Conservation (phyloP, 2,329 filamentous ascomycete genomes). For the Blastomyces parvus region DNA sequence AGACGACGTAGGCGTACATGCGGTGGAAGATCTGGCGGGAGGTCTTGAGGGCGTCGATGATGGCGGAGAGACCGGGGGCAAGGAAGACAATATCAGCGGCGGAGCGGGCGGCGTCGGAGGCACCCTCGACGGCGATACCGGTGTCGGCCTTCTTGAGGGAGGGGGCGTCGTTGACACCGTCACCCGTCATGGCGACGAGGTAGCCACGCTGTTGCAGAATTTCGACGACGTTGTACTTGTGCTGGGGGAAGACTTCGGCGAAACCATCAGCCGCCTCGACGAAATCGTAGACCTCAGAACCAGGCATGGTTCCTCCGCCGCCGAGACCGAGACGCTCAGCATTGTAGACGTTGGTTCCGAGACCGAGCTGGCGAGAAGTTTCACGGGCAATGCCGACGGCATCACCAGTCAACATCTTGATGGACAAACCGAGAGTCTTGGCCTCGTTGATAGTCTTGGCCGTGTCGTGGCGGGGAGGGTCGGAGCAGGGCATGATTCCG, state of each 20-base stretch:
- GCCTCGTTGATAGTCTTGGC: conserved; percentile 84
- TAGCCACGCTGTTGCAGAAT: conserved; percentile 90
- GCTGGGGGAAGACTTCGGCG: conserved; percentile 87
- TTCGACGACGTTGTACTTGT: conserved; percentile 91
- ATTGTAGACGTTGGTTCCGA: conserved; percentile 89
- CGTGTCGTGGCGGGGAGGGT: conserved; percentile 84
- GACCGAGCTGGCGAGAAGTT: conserved; percentile 80
- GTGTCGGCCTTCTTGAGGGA: conserved; percentile 94
- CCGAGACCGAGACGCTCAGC: conserved; percentile 85
- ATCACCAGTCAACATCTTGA: conserved; percentile 95
- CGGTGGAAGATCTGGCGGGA: conserved; percentile 93
- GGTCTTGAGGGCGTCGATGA: conserved; percentile 87
- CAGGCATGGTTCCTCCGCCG: conserved; percentile 84
- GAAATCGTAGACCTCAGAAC: conserved; percentile 90
- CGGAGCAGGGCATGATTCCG: conserved; percentile 89
- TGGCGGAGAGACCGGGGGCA: conserved; percentile 79
- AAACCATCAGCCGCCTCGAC: conserved; percentile 92
- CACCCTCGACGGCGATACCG: conserved; percentile 88
- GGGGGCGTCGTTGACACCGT: conserved; percentile 88
- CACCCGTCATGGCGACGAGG: conserved; percentile 91
- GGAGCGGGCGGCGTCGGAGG: conserved; percentile 81
- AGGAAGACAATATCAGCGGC: conserved; percentile 92
- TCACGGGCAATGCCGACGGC: conserved; percentile 88
- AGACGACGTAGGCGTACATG: conserved; percentile 94
- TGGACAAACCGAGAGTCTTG: conserved; percentile 74